Base-by-base conservation (phyloP, 805 yeast species). In the Hemisphaericaspora nanyangensis region DNA sequence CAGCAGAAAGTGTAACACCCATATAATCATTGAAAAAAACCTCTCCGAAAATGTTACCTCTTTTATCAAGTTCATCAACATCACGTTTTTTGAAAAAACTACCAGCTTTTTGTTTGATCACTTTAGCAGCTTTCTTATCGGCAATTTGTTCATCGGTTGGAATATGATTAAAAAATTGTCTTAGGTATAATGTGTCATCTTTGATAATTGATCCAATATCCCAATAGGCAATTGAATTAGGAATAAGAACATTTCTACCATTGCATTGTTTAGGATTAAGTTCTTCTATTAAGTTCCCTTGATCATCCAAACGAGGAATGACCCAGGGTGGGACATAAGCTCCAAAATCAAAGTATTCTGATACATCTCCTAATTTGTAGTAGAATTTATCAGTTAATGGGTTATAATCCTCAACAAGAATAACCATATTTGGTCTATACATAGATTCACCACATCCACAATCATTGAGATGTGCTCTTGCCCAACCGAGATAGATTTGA, bases 401-500 rank as follows among this genome's bases (percentile, higher is more conserved):
- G 18, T 50, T 41, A 34, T 48, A 51, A 35, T 63, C 68, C 39
- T 56, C 63, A 7, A 56, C 44, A 15, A 61, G 48, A 4, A 65
- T 53, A 7, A 64, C 65, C 38, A 68, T 37, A 43, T 68, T 68
- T 12, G 72, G 72, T 28, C 73, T 48, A 45, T 67, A 67, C 52
- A 65, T 55, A 17, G 52, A 52, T n/a, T 44, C 41, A 11, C 70
- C 70, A 48, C 73, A 68, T 2, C 72, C 72, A 51, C 73, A 68
- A 4, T 43, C 39, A 20, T 47, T 44, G 11, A 67, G 40, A 39
- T 68, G 71, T 3, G 71, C 70, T 35, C 72, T 46, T 4, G 72
- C 69, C 43, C 67, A 60, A 2, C 70, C 70, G 4, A 63, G 38
- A 65, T 65, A 66, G 5, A 66, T 49, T 40, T 65, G 68, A 33